A percentile compares a stretch with the other conserved stretches of the same genome.
phyloP scores from a whole-genome alignment of 2,329 filamentous ascomycete species.

The Ophiognomonia clavigignenti-juglandacearum region DNA sequence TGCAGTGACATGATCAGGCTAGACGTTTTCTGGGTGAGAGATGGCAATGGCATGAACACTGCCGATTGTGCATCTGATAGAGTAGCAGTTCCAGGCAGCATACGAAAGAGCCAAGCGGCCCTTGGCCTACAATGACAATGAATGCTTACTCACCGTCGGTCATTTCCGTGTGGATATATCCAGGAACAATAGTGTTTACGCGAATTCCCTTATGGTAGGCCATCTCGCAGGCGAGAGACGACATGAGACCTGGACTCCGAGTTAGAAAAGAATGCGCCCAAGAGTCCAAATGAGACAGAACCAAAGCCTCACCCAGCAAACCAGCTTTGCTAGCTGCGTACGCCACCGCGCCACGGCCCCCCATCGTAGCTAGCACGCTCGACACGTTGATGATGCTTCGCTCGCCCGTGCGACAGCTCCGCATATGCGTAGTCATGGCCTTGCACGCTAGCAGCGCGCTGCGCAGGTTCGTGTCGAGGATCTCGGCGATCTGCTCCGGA shows the following conservation, averaged over 20 bases:
- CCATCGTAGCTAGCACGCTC: conserved; percentile 66
- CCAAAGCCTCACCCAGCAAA: conserved; percentile 63
- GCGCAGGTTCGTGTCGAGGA: conserved; percentile 67
- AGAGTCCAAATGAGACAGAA: too few relatives aligned
- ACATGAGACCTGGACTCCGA: conserved; percentile 53
- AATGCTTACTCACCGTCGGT: conserved; percentile 53
- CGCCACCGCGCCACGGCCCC: conserved; percentile 61
- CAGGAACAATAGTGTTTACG: conserved; percentile 76
- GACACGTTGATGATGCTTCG: conserved; percentile 76
- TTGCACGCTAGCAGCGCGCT: conserved; percentile 61
- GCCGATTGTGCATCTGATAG: too few relatives aligned
- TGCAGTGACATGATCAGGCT: too few relatives aligned
- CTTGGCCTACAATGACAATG: too few relatives aligned
- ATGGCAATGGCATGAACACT: not conserved
- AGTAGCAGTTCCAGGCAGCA: too few relatives aligned
- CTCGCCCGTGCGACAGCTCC: conserved; percentile 19
- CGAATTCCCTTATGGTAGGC: conserved; percentile 59
- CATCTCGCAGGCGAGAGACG: conserved; percentile 60
- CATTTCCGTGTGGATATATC: conserved; percentile 81
- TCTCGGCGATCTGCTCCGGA: conserved; percentile 44
- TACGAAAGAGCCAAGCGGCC: too few relatives aligned
- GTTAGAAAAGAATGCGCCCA: not conserved
- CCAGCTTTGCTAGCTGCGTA: conserved; percentile 82
- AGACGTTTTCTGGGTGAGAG: not conserved
- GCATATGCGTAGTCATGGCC: conserved; percentile 23